Base-by-base conservation (phyloP, 257 asterid genomes). In the Dorcoceras hygrometricum region DNA sequence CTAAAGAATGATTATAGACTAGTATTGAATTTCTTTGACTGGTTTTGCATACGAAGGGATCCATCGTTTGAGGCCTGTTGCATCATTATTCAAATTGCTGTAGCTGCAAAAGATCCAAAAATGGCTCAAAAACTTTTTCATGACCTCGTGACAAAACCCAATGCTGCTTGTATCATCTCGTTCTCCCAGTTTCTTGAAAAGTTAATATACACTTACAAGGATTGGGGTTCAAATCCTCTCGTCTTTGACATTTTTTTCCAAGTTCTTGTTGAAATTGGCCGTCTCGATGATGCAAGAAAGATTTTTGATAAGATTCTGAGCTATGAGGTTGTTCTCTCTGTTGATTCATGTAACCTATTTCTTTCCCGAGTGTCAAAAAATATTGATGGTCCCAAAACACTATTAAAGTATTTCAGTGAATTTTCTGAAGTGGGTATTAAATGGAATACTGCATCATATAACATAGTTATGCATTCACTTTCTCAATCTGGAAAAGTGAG, bases 11-110 rank as follows among this genome's bases (percentile, higher is more conserved):
- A 90, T 70, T 90, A 87, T 77, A 79, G 65, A 29, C 80, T 93
- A 59, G 96, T 82, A 43, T 66, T 86, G 64, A 82, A 77, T 72
- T 82, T 90, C 68, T 86, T 76, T 75, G 86, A 88, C 51, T 93
- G 99, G 97, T 93, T 78, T 20, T 85, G 90, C 73, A 65, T 79
- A 67, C 80, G 86, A 67, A 83, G 91, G 72, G 76, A 79, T 55
- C 97, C 95, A 8, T 88, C 97, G 9, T 76, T 93, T 65, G 99
- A 93, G 75, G 94, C 87, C 48, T 75, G 88, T 71, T 93, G 99
- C 84, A 77, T 93, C 69, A 29, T 88, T 26, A 74, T 88, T 72
- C 99, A 93, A 18, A 86, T 88, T 73, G 81, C 96, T 14, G 79
- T 71, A 61, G 86, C 92, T 58, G 82, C 89, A 48, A 78, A 80